Base-by-base conservation (phyloP, 495 filamentous ascomycete genomes). In the Extremus antarcticus region DNA sequence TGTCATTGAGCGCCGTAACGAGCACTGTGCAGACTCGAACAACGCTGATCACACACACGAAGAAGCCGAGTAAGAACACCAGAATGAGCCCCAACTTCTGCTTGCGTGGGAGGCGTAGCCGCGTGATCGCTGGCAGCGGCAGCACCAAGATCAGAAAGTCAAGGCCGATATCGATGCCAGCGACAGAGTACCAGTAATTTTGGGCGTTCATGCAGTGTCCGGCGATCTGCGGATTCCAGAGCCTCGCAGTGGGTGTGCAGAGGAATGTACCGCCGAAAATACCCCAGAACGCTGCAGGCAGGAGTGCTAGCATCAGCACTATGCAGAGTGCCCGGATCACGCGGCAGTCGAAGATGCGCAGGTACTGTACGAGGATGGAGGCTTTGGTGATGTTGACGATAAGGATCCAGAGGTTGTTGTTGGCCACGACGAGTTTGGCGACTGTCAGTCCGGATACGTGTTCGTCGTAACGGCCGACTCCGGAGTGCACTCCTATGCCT, bases 61-160 rank as follows among this genome's bases (percentile, higher is more conserved):
- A 72, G 59, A 70, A 73, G 51, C 81, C 81, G 0, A 83, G 66
- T 1, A 72, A 70, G 57, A 84, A 83, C 20, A 83, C 71, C 19
- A 72, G 60, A 49, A 80, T 68, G 13, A 84, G 60, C 0, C 70
- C 73, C 25, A 70, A 21, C 59, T 78, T 83, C 56, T 81, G 66
- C 50, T 57, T 54, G 21, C 53, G 54, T 9, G 60, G 57, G 11
- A 70, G 52, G 29, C 55, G 60, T 21, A 70, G 55, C 15, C 39
- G 47, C 25, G 32, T 45, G 17, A 70, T 60, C 2, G 60, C 47
- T 11, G 64, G 67, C 45, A 70, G 56, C 15, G 68, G 68, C n/a
- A 68, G 40, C 10, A 64, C 22, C 55, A 68, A 57, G 17, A 67
- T 43, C 1, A 62, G 38, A 25, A 63, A 58, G 51, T 68, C 65